Percentiles rank a stretch among this genome's conserved stretches.
These are phyloP conservation scores for Thelephora terrestris DNA, from an alignment of 1,284 basidiomycete genomes.

Conservation along the genomic window DNA sequence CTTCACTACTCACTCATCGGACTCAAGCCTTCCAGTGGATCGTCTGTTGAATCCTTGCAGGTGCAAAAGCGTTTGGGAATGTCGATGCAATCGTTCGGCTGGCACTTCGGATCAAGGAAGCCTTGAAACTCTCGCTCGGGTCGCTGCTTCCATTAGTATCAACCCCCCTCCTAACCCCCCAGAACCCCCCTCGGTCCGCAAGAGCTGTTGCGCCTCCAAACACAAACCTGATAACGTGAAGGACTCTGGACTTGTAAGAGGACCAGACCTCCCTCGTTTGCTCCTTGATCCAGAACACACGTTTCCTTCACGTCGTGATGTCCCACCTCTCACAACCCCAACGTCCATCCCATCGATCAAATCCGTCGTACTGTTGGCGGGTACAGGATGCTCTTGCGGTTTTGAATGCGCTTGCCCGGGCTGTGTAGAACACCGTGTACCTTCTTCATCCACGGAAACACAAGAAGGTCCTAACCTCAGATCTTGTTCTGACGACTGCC, in stretches of 20 bases:
- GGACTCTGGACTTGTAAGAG: background rate
- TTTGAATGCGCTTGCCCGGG: constrained; percentile 62
- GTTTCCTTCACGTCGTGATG: constrained; percentile 7
- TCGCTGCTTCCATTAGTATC: constrained; percentile 27
- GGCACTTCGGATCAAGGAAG: constrained; percentile 18
- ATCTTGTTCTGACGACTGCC: constrained; percentile 52
- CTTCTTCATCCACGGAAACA: background rate
- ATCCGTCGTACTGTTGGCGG: constrained; percentile 42
- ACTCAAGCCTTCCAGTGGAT: constrained; percentile 30
- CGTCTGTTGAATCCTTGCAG: constrained; percentile 52
- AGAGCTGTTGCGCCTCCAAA: background rate
- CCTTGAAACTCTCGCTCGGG: constrained; percentile 39
- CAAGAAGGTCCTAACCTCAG: constrained; percentile 25
- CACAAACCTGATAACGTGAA: background rate
- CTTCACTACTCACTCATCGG: constrained; percentile 6
- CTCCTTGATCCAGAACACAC: constrained; percentile 5
- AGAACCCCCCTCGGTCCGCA: background rate
- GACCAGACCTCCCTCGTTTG: constrained; percentile 35
- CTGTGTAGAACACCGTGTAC: constrained; percentile 52
- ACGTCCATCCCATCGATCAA: constrained; percentile 48
- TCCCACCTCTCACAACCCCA: constrained; percentile 33
- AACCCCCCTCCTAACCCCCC: constrained; percentile 19
- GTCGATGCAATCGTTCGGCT: constrained; percentile 34
- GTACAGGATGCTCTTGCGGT: constrained; percentile 62
- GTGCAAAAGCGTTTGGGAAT: constrained; percentile 46